Conservation (phyloP, 2,329 filamentous ascomycete species). For the Aspergillus texensis region DNA sequence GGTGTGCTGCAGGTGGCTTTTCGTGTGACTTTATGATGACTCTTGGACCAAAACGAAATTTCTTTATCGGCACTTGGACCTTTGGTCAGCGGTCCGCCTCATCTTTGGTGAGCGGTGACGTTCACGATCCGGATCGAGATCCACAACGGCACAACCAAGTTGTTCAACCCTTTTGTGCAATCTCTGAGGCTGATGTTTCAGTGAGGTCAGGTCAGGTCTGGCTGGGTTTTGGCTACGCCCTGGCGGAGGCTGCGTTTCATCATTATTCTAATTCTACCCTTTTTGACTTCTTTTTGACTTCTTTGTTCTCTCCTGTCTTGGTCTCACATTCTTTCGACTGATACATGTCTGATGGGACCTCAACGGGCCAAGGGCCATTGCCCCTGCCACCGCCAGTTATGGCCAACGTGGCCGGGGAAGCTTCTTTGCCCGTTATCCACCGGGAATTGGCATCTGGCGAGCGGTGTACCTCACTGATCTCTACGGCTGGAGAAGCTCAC, state of each 20-base stretch:
- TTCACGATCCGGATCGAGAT: constrained; percentile 15
- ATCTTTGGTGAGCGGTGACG: constrained; percentile 8
- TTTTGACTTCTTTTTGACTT: background rate
- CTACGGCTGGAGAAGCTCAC: background rate
- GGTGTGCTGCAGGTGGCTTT: background rate
- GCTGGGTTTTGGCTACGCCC: background rate
- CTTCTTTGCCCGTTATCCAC: background rate
- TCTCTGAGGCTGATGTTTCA: constrained; percentile 3
- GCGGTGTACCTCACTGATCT: background rate
- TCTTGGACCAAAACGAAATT: background rate
- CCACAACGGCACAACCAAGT: constrained; percentile 4
- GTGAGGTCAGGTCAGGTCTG: background rate
- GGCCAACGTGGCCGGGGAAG: constrained; percentile 3
- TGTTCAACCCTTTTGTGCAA: background rate
- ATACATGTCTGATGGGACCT: background rate
- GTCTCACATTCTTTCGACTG: background rate
- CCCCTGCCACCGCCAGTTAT: constrained; percentile 8
- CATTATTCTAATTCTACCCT: too few relatives aligned
- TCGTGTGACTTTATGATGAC: background rate
- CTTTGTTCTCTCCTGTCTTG: background rate
- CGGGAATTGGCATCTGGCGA: background rate
- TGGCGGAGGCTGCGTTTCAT: background rate
- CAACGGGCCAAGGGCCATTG: background rate
- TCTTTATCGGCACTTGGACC: background rate
- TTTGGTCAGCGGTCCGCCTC: background rate